Evolutionary conservation across 1,284 basidiomycete species (phyloP).

Genomic region (Melanopsichium pennsylvanicum): DNA sequence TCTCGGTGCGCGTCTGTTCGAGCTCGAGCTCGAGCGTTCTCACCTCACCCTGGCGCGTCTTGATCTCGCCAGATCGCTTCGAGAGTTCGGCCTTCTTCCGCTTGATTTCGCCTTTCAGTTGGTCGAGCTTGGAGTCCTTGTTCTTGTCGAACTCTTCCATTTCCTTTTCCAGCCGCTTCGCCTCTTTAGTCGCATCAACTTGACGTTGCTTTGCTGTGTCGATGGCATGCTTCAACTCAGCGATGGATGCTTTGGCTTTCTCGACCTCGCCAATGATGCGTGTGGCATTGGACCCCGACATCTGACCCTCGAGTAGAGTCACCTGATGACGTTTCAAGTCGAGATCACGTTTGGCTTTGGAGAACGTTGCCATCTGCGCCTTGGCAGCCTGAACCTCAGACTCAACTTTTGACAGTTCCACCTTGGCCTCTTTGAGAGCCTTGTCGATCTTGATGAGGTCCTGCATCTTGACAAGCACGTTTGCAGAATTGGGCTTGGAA

Average conservation of each 20-base stretch:
- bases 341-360: constrained; percentile 74
- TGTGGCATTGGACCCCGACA: constrained; percentile 83
- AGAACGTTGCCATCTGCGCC: constrained; percentile 74
- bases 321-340: constrained; percentile 91
- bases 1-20: constrained; percentile 85
- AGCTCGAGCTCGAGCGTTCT: constrained; percentile 87
- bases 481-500: constrained; percentile 77
- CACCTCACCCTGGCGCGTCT: constrained; percentile 85
- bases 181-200: constrained; percentile 77
- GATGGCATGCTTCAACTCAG: constrained; percentile 75
- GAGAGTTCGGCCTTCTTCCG: constrained; percentile 82
- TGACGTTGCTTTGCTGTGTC: constrained; percentile 78
- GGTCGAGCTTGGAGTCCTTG: constrained; percentile 94
- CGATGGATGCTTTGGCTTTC: constrained; percentile 75
- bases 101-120: constrained; percentile 82
- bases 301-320: constrained; percentile 80
- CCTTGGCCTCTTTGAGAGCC: constrained; percentile 71
- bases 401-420: constrained; percentile 72
- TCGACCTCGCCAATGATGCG: constrained; percentile 85
- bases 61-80: constrained; percentile 81
- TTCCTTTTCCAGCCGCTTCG: constrained; percentile 87
- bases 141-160: constrained; percentile 99
- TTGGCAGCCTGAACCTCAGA: constrained; percentile 72
- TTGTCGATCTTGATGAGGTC: constrained; percentile 75
- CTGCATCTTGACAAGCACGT: constrained; percentile 84